Conservation (phyloP, 495 filamentous ascomycete species). For the Aspergillus biplanus region DNA sequence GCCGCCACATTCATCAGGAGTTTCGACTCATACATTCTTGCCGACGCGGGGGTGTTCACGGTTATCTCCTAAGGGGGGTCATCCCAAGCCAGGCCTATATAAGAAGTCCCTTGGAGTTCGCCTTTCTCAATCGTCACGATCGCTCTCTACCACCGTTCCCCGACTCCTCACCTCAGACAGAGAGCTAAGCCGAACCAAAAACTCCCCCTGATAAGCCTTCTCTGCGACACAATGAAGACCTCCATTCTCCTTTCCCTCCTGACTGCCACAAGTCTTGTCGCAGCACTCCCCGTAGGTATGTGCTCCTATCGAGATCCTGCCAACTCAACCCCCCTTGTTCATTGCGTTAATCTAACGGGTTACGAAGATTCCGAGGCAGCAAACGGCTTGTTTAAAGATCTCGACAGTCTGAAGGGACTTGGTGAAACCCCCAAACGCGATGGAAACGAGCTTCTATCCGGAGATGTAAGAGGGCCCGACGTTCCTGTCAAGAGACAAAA, state of each 20-base stretch:
- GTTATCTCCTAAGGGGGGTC: background rate
- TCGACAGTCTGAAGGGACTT: background rate
- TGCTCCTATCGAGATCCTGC: background rate
- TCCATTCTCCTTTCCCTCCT: slow-evolving; percentile 9
- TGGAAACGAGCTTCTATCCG: too few species aligned
- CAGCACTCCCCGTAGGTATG: slow-evolving; percentile 2
- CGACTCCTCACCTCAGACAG: background rate
- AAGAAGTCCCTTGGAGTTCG: background rate
- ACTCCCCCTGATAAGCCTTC: background rate
- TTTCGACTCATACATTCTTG: background rate
- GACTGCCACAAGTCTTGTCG: slow-evolving; percentile 6
- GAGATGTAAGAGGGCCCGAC: too few species aligned
- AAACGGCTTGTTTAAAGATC: background rate
- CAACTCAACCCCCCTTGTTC: background rate
- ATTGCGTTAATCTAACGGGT: background rate
- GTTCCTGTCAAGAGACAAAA: too few species aligned
- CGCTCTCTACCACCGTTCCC: background rate
- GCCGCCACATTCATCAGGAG: background rate
- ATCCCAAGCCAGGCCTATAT: background rate
- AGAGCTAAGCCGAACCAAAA: background rate
- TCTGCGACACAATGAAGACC: slow-evolving; percentile 5
- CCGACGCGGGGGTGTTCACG: background rate
- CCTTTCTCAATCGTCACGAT: background rate
- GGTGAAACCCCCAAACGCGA: background rate
- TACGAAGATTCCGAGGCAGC: background rate